A percentile compares a stretch with the other conserved stretches of the same genome.
Evolutionary conservation across 2,329 filamentous ascomycete species (phyloP).

Genomic region (Drechslera avenae): DNA sequence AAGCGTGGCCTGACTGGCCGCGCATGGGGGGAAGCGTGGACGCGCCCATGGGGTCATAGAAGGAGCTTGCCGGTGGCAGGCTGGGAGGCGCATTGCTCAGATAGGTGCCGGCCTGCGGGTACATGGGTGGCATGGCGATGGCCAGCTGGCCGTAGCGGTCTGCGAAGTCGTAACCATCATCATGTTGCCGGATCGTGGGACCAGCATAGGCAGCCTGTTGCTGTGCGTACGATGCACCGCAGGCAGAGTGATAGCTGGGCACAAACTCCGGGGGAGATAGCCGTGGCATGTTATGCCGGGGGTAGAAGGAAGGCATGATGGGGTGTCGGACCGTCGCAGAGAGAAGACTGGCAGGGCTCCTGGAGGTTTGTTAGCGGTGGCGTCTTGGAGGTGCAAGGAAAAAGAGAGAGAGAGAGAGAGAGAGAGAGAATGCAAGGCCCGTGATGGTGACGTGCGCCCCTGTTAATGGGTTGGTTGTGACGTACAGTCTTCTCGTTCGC

Average conservation of each 20-base stretch:
- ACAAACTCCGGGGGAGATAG: slow-evolving; percentile 58
- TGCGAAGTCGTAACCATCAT: slow-evolving; percentile 54
- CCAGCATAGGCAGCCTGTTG: slow-evolving; percentile 52
- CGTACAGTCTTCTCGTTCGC: slow-evolving; percentile 51
- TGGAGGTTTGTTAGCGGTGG: slow-evolving; percentile 31
- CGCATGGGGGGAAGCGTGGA: slow-evolving; percentile 56
- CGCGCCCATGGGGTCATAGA: slow-evolving; percentile 54
- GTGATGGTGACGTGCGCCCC: neutral
- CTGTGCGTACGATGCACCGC: slow-evolving; percentile 52
- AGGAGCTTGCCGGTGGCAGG: slow-evolving; percentile 45
- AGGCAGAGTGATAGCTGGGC: slow-evolving; percentile 51
- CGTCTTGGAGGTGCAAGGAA: neutral
- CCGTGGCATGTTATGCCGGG: slow-evolving; percentile 51
- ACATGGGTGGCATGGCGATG: slow-evolving; percentile 48
- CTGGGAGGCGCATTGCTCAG: slow-evolving; percentile 44
- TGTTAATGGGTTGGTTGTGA: slow-evolving; percentile 11
- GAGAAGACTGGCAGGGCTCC: slow-evolving; percentile 52
- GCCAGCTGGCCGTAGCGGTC: slow-evolving; percentile 53
- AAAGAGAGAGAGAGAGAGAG: neutral
- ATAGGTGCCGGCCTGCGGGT: slow-evolving; percentile 49
- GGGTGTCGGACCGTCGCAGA: slow-evolving; percentile 39
- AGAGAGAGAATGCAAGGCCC: slow-evolving; percentile 5
- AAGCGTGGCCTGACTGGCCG: slow-evolving; percentile 47
- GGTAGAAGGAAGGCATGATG: slow-evolving; percentile 60
- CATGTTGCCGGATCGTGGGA: slow-evolving; percentile 49